phyloP scores from a whole-genome alignment of 352 stramenopile genomes.

The Blastocystis sp. region DNA sequence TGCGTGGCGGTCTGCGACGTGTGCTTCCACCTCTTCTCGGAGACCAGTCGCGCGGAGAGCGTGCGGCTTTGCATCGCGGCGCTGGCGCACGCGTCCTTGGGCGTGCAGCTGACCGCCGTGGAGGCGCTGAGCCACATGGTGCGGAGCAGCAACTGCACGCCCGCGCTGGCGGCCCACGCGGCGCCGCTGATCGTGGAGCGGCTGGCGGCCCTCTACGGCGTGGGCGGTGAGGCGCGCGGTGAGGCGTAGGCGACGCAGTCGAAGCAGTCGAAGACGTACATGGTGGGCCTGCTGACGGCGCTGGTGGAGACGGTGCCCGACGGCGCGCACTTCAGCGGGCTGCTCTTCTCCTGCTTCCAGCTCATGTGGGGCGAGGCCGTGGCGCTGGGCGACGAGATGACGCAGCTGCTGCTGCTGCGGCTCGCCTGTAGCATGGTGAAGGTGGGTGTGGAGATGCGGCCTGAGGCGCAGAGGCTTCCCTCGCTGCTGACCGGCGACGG shows the following conservation, averaged over 20 bases:
- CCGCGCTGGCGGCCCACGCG: neutral
- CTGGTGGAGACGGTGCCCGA: neutral
- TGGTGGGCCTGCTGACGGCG: neutral
- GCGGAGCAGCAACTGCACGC: neutral
- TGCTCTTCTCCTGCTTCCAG: constrained; percentile 1
- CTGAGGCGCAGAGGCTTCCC: neutral
- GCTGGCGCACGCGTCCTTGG: neutral
- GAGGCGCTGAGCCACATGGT: neutral
- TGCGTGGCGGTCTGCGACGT: neutral
- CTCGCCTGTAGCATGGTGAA: neutral
- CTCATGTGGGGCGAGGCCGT: neutral
- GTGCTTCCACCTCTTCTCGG: constrained; percentile 27
- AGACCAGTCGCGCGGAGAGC: neutral
- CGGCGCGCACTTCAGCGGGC: neutral
- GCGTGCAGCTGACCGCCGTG: neutral
- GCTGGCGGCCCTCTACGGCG: neutral
- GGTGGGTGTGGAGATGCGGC: neutral
- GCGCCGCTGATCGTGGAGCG: neutral
- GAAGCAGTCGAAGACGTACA: constrained; percentile 7
- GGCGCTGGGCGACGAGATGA: neutral
- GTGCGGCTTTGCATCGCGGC: neutral
- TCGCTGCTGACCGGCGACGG: neutral
- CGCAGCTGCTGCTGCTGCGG: constrained; percentile 22
- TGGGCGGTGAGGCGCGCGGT: neutral
- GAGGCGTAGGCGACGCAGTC: neutral